Base-by-base conservation (phyloP, 2,329 filamentous ascomycete species). In the Ascochyta lentis region DNA sequence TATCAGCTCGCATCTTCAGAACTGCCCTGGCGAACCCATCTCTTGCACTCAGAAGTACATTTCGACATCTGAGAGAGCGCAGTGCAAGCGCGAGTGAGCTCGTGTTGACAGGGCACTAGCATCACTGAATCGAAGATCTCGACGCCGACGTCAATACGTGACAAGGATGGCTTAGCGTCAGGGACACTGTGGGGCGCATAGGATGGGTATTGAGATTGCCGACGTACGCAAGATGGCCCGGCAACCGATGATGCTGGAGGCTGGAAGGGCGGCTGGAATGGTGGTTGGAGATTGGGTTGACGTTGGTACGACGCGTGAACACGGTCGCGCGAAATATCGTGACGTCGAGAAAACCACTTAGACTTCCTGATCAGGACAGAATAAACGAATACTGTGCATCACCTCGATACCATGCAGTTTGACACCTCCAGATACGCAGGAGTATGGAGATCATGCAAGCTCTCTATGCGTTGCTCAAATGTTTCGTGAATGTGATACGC, bases 301-400 rank as follows among this genome's bases (percentile, higher is more conserved):
- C 50, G 61, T 60, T 61, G 51, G 57, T 52, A 41, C 56, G 62
- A 59, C 58, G 55, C 59, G 54, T 56, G 31, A 60, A 54, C 63
- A 54, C 63, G 64, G 55, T 43, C 40, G 58, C 61, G 57, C 65
- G 65, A 34, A n/a, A 47, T 49, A 55, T 66, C 61, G 58, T 61
- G 59, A 61, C 54, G 56, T 61, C 53, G 50, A 54, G 45, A 48
- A 57, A 58, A 46, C 23, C 43, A 62, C 57, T 60, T 55, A 49
- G 24, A 49, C 37, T 58, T 45, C 53, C 42, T 10, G 5, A 51
- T 49, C 24, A 33, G 47, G 49, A 19, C 15, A 50, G 49, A 37
- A 8, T 4, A 23, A 19, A 15, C 38, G 24, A 37, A 13, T 35
- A 23, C 37, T 15, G 37, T 49, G 41, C 46, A 50, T 46, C 47